These are phyloP conservation scores for Trichoderma arundinaceum DNA, from an alignment of 2,329 filamentous ascomycete genomes.

Conservation along the genomic window DNA sequence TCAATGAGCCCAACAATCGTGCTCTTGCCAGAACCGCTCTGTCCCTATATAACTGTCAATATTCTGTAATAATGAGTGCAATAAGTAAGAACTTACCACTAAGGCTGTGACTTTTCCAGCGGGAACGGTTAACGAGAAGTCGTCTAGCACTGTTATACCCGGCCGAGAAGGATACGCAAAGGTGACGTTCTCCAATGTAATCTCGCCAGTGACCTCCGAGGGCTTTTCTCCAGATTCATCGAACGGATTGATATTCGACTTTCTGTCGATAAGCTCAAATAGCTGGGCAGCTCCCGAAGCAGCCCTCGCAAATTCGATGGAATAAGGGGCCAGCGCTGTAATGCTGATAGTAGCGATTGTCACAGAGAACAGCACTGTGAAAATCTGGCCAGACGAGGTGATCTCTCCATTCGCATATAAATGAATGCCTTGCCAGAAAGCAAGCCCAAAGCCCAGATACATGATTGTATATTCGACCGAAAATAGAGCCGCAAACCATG, in stretches of 20 bases:
- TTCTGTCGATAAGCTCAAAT: slow-evolving; percentile 47
- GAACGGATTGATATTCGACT: slow-evolving; percentile 47
- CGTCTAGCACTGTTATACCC: slow-evolving; percentile 48
- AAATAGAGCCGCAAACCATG: slow-evolving; percentile 48
- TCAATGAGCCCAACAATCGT: slow-evolving; percentile 49
- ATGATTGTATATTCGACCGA: slow-evolving; percentile 49
- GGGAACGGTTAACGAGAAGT: slow-evolving; percentile 51
- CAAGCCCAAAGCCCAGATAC: slow-evolving; percentile 50
- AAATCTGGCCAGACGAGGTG: slow-evolving; percentile 46
- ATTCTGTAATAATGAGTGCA: neutral
- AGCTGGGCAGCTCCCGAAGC: slow-evolving; percentile 45
- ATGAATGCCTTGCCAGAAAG: slow-evolving; percentile 53
- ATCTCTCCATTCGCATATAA: slow-evolving; percentile 49
- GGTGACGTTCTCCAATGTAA: slow-evolving; percentile 50
- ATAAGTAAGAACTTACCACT: slow-evolving; percentile 42
- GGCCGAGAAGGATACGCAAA: slow-evolving; percentile 55
- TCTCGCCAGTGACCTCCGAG: slow-evolving; percentile 39
- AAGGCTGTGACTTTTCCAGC: slow-evolving; percentile 53
- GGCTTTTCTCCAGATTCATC: slow-evolving; percentile 42
- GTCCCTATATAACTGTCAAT: slow-evolving; percentile 38
- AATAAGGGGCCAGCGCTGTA: slow-evolving; percentile 46
- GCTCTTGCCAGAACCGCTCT: slow-evolving; percentile 49
- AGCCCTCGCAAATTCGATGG: slow-evolving; percentile 48
- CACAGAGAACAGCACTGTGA: slow-evolving; percentile 49
- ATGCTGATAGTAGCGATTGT: slow-evolving; percentile 47